These are phyloP conservation scores for Colletotrichum liaoningense DNA, from an alignment of 2,329 filamentous ascomycete species.

Conservation along the genomic window DNA sequence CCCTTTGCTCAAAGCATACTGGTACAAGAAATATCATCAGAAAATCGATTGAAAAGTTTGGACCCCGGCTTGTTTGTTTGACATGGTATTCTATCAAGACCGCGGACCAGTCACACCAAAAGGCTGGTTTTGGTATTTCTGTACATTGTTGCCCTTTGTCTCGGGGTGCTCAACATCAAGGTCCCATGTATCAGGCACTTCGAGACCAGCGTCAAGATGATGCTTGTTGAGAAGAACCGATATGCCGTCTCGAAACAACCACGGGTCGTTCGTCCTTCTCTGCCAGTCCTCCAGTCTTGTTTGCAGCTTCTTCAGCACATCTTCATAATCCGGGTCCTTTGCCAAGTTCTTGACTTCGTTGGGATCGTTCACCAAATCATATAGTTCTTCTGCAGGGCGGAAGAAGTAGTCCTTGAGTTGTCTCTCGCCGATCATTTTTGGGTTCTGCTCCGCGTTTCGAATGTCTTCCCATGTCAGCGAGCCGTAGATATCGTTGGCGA, in stretches of 20 bases:
- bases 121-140: background rate
- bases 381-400: background rate
- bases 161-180: background rate
- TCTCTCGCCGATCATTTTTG: background rate
- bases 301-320: background rate
- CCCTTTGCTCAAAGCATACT: too few relatives aligned
- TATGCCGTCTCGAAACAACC: background rate
- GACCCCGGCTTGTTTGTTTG: too few relatives aligned
- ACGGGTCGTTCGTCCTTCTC: background rate
- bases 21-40: too few relatives aligned
- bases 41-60: too few relatives aligned
- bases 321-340: background rate
- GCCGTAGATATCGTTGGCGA: background rate
- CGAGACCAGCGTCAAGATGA: background rate
- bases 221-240: background rate
- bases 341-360: background rate
- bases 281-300: background rate
- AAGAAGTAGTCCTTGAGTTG: background rate
- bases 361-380: background rate
- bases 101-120: background rate
- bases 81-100: background rate
- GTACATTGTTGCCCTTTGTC: background rate
- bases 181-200: background rate
- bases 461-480: background rate
- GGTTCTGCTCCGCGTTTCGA: background rate